phyloP scores from a whole-genome alignment of 176 grass and related monocot species.

The Musa beccarii region DNA sequence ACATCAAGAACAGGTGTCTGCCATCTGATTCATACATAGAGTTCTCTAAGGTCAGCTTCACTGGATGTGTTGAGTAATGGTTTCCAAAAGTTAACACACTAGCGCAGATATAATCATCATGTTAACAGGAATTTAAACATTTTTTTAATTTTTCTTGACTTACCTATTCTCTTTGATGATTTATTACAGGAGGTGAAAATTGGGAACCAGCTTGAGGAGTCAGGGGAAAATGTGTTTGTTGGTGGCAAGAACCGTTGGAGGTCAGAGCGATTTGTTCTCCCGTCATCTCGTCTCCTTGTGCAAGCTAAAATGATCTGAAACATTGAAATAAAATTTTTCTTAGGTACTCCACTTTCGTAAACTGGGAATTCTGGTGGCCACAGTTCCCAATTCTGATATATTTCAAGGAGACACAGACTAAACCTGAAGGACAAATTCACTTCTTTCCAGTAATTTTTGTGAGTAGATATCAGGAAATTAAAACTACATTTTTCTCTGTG shows the following conservation, averaged over 20 bases:
- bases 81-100: background rate
- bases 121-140: background rate
- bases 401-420: conserved; percentile 91
- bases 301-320: background rate
- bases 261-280: conserved; percentile 29
- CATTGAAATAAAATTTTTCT: background rate
- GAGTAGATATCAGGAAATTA: conserved; percentile 13
- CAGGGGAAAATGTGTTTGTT: conserved; percentile 86
- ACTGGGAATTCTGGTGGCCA: conserved; percentile 95
- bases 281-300: background rate
- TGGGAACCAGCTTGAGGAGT: conserved; percentile 59
- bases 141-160: background rate
- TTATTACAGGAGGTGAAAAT: conserved; percentile 70
- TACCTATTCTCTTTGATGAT: conserved; percentile 2
- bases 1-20: too few species aligned
- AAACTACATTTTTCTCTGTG: background rate
- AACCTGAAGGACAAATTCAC: conserved; percentile 83
- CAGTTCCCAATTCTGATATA: conserved; percentile 75
- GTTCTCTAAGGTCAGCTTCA: background rate
- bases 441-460: conserved; percentile 98
- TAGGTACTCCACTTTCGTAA: conserved; percentile 84
- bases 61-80: background rate
- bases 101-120: background rate
- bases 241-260: conserved; percentile 94
- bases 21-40: too few species aligned